Conservation (phyloP, 495 filamentous ascomycete species). For the Tetracladium marchalianum region DNA sequence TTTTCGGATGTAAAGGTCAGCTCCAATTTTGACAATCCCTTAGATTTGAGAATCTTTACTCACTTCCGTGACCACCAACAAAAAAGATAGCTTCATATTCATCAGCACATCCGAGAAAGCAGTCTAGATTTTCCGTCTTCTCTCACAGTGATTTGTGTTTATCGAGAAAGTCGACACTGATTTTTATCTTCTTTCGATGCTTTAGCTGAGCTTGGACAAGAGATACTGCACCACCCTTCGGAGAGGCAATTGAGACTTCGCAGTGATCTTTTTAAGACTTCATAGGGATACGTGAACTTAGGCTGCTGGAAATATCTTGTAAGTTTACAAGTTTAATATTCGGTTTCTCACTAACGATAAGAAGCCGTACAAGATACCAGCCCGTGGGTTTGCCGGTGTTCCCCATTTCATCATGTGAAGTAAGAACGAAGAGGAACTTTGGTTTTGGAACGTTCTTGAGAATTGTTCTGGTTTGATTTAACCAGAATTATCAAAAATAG, state of each 20-base stretch:
- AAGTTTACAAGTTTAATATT: no score
- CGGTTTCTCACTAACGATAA: no score
- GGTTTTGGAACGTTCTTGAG: conserved; percentile 25
- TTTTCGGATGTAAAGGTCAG: conserved; percentile 14
- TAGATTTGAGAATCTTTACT: conserved; percentile 13
- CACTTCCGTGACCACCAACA: conserved; percentile 70
- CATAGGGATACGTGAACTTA: conserved; percentile 62
- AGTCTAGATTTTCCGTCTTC: conserved; percentile 43
- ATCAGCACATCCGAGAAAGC: conserved; percentile 37
- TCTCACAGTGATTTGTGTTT: conserved; percentile 49
- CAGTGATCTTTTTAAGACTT: conserved; percentile 45
- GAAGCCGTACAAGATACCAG: conserved; percentile 42
- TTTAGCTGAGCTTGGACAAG: conserved; percentile 55
- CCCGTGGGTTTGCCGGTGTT: conserved; percentile 46
- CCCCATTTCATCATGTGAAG: conserved; percentile 46
- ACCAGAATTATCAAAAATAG: no score
- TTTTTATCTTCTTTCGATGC: conserved; percentile 44
- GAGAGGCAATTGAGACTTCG: conserved; percentile 53
- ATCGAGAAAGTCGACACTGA: conserved; percentile 40
- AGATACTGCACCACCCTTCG: conserved; percentile 55
- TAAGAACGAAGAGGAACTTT: conserved; percentile 61
- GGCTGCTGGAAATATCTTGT: conserved; percentile 20
- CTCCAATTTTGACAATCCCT: not conserved
- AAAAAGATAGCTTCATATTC: conserved; percentile 65
- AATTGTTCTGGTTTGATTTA: no score